A percentile compares a stretch with the other conserved stretches of the same genome.
Evolutionary conservation across 1,284 basidiomycete genomes (phyloP).

Genomic region (Ustilago xerochloae): DNA sequence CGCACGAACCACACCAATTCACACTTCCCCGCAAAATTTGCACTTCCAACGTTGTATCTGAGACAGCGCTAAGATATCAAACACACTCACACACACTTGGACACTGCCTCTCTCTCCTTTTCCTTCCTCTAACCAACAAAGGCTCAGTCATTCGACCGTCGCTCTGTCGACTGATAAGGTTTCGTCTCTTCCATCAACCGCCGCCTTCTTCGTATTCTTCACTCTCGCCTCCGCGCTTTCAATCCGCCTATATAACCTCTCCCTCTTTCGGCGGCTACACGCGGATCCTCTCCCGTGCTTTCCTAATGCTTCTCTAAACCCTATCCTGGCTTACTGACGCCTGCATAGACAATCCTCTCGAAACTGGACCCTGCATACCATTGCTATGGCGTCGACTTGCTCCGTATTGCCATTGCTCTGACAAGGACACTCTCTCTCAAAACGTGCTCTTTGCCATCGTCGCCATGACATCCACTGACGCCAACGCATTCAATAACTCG

Average conservation of each 20-base stretch:
- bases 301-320: not conserved
- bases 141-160: not conserved
- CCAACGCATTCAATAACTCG: constrained; percentile 5
- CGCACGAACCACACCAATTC: no score
- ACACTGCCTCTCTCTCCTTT: not conserved
- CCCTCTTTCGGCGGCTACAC: constrained; percentile 4
- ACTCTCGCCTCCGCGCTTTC: constrained; percentile 21
- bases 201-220: not conserved
- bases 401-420: no score
- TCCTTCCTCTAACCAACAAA: not conserved
- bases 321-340: not conserved
- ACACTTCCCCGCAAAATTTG: constrained; percentile 14
- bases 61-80: not conserved
- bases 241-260: constrained; percentile 25
- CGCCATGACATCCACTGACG: not conserved
- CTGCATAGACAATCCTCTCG: constrained; percentile 1
- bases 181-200: not conserved
- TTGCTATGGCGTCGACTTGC: not conserved
- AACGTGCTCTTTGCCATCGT: not conserved
- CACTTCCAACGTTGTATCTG: not conserved
- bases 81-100: no score
- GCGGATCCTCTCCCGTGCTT: constrained; percentile 5
- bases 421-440: not conserved
- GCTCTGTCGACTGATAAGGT: constrained; percentile 2
- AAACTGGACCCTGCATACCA: not conserved